Evolutionary conservation across 2,329 filamentous ascomycete genomes (phyloP).

Genomic region (Lecanoromycetidae sp.): DNA sequence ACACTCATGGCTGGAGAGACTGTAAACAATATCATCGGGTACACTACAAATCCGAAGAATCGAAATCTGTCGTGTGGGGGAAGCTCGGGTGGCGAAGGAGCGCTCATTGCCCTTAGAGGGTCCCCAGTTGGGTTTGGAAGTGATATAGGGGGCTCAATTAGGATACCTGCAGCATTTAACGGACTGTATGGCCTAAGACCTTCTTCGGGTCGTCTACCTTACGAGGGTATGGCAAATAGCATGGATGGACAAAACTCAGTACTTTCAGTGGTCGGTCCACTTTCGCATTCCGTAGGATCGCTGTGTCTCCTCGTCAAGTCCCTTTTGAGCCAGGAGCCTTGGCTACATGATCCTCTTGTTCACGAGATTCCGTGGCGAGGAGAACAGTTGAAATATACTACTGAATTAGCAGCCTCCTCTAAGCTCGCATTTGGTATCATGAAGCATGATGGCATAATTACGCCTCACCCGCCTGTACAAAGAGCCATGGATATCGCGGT

Average conservation of each 20-base stretch:
- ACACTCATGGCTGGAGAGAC: constrained; percentile 49
- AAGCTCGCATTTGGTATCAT: constrained; percentile 45
- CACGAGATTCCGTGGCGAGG: constrained; percentile 54
- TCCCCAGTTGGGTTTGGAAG: constrained; percentile 47
- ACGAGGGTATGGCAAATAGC: constrained; percentile 48
- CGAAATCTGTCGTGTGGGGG: constrained; percentile 43
- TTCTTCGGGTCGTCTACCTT: constrained; percentile 41
- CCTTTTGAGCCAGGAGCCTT: constrained; percentile 48
- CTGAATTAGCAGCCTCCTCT: constrained; percentile 28
- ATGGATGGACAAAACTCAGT: constrained; percentile 54
- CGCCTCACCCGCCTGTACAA: constrained; percentile 45
- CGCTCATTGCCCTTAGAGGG: constrained; percentile 42
- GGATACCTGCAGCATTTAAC: constrained; percentile 50
- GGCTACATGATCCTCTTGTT: constrained; percentile 54
- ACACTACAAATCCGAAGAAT: constrained; percentile 47
- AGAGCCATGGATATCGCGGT: constrained; percentile 43
- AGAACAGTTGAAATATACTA: constrained; percentile 29
- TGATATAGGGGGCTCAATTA: constrained; percentile 40
- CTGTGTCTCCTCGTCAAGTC: constrained; percentile 45
- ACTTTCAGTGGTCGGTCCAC: constrained; percentile 50
- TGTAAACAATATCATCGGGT: constrained; percentile 48
- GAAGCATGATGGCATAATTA: constrained; percentile 38
- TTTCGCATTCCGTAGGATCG: constrained; percentile 44
- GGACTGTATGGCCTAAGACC: constrained; percentile 46
- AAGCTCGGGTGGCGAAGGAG: constrained; percentile 41